Evolutionary conservation across 495 filamentous ascomycete genomes (phyloP).

Genomic region (Penicillium coffeae): DNA sequence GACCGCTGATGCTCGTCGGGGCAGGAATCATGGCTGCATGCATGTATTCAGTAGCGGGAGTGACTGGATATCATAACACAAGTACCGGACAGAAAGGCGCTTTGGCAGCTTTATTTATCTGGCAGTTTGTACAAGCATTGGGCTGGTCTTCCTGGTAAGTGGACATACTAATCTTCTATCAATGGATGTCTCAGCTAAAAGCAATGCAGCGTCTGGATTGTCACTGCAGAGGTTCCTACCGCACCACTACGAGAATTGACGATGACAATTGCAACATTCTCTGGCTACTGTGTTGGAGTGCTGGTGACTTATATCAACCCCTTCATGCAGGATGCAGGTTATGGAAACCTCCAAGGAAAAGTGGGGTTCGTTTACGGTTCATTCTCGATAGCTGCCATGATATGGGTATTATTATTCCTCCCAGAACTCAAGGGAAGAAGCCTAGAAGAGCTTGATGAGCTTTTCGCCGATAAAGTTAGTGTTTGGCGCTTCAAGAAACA

Average conservation of each 20-base stretch:
- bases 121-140: too few species aligned
- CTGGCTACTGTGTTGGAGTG: slow-evolving; percentile 6
- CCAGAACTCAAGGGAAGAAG: slow-evolving; percentile 46
- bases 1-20: slow-evolving; percentile 50
- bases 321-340: slow-evolving; percentile 18
- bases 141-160: too few species aligned
- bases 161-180: too few species aligned
- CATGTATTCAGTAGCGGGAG: slow-evolving; percentile 44
- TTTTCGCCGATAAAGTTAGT: slow-evolving; percentile 10
- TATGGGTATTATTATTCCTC: slow-evolving; percentile 42
- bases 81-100: too few species aligned
- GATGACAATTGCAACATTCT: slow-evolving; percentile 5
- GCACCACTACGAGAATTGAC: slow-evolving; percentile 14
- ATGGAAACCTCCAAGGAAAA: slow-evolving; percentile 7
- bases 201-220: slow-evolving; percentile 11
- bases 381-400: slow-evolving; percentile 42
- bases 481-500: slow-evolving; percentile 5
- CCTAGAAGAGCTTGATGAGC: slow-evolving; percentile 17
- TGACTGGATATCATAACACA: slow-evolving; percentile 2
- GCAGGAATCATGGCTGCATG: slow-evolving; percentile 10
- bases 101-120: too few species aligned
- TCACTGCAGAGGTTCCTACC: slow-evolving; percentile 8
- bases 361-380: slow-evolving; percentile 38
- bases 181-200: too few species aligned
- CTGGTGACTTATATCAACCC: slow-evolving; percentile 20